phyloP scores from a whole-genome alignment of 1,284 basidiomycete genomes.

The Tilletia walkeri region DNA sequence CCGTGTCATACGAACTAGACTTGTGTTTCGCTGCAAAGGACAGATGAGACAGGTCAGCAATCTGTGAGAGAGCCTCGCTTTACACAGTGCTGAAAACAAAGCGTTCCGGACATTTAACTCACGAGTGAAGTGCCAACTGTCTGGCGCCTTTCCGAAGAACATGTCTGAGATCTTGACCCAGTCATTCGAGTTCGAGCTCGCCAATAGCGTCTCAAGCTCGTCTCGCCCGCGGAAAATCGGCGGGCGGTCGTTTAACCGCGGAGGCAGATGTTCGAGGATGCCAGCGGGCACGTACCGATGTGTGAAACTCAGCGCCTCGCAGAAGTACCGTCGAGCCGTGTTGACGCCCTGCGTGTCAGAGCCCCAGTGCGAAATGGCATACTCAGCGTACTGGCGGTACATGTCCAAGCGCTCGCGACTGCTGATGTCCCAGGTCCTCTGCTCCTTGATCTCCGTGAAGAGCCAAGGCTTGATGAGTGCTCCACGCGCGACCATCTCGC shows the following conservation, averaged over 20 bases:
- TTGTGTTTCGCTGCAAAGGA: conserved; percentile 32
- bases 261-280: conserved; percentile 79
- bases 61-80: neutral
- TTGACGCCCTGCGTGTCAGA: conserved; percentile 70
- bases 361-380: conserved; percentile 53
- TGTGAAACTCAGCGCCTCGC: conserved; percentile 91
- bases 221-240: conserved; percentile 80
- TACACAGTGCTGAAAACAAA: neutral
- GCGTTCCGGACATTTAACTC: conserved; percentile 15
- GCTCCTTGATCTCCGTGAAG: conserved; percentile 92
- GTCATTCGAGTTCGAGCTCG: conserved; percentile 76
- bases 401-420: conserved; percentile 84
- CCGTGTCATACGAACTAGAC: conserved; percentile 33
- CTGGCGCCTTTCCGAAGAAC: conserved; percentile 75
- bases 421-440: conserved; percentile 79
- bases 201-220: conserved; percentile 76
- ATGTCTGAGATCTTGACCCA: conserved; percentile 95
- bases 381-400: conserved; percentile 60
- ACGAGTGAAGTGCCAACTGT: conserved; percentile 63
- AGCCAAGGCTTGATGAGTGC: conserved; percentile 78
- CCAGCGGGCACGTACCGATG: conserved; percentile 93
- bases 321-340: conserved; percentile 87
- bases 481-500: conserved; percentile 90
- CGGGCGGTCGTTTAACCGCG: conserved; percentile 82
- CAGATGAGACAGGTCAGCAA: neutral